Conservation (phyloP, 1,139 yeast genomes). For the Ashbya aceris region DNA sequence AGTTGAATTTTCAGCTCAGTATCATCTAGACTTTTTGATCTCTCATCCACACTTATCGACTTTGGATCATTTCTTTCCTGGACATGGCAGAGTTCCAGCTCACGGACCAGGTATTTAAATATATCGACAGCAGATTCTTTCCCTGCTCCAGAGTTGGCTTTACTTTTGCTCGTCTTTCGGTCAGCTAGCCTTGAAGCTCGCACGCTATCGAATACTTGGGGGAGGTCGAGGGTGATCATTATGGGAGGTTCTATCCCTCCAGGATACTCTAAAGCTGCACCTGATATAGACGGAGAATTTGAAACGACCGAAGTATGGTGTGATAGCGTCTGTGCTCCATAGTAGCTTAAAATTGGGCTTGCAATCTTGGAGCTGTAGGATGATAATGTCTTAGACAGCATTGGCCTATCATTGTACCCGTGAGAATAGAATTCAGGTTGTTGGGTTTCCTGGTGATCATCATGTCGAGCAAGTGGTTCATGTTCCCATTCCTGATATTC, state of each 20-base stretch:
- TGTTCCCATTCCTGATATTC: background rate
- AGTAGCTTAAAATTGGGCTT: conserved; percentile 6
- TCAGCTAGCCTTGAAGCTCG: conserved; percentile 15
- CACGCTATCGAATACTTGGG: conserved; percentile 23
- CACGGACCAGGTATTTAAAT: conserved; percentile 27
- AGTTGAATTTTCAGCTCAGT: conserved; percentile 19
- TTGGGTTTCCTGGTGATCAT: background rate
- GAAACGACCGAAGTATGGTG: conserved; percentile 13
- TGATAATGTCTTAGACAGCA: conserved; percentile 10
- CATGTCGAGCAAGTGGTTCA: conserved; percentile 1
- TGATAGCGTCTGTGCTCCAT: conserved; percentile 5
- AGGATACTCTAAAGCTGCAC: conserved; percentile 7
- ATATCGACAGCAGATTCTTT: conserved; percentile 22
- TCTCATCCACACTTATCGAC: conserved; percentile 6
- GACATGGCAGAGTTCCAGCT: conserved; percentile 25
- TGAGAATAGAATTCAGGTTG: background rate
- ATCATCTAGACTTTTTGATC: conserved; percentile 11
- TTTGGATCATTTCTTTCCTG: conserved; percentile 13
- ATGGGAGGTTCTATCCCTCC: conserved; percentile 17
- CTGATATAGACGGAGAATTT: conserved; percentile 7
- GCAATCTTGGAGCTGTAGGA: conserved; percentile 12
- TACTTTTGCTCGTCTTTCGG: background rate
- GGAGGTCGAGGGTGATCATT: conserved; percentile 24
- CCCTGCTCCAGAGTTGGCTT: conserved; percentile 6
- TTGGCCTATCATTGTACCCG: conserved; percentile 11